These are phyloP conservation scores for Diplodia seriata DNA, from an alignment of 2,329 filamentous ascomycete species.

Conservation along the genomic window DNA sequence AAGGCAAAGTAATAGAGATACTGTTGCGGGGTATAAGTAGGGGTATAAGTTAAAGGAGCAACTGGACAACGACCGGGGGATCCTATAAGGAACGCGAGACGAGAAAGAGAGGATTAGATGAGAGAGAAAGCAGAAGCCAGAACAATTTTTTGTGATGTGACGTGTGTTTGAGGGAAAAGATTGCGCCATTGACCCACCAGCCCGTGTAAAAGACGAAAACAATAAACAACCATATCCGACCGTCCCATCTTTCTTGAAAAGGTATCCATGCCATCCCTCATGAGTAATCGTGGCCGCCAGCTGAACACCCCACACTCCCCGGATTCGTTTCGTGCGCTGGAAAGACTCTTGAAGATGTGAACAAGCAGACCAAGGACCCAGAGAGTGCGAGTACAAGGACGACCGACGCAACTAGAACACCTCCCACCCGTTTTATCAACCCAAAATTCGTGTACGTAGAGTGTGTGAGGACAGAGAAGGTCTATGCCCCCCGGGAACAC, in stretches of 20 bases:
- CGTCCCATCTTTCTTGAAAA: slow-evolving; percentile 20
- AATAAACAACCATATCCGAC: slow-evolving; percentile 16
- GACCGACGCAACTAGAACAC: slow-evolving; percentile 26
- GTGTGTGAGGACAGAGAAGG: slow-evolving; percentile 24
- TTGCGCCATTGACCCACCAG: slow-evolving; percentile 18
- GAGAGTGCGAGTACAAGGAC: slow-evolving; percentile 24
- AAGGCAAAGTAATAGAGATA: slow-evolving; percentile 24
- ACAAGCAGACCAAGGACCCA: slow-evolving; percentile 24
- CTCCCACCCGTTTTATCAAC: slow-evolving; percentile 24
- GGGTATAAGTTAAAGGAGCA: slow-evolving; percentile 25
- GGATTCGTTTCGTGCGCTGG: slow-evolving; percentile 15
- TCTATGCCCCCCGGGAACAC: slow-evolving; percentile 45
- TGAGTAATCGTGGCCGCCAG: slow-evolving; percentile 27
- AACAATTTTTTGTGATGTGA: slow-evolving; percentile 21
- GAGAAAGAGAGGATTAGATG: slow-evolving; percentile 11
- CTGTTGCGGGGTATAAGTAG: slow-evolving; percentile 19
- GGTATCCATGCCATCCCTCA: slow-evolving; percentile 30
- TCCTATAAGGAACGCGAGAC: slow-evolving; percentile 6
- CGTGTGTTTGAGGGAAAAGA: slow-evolving; percentile 8
- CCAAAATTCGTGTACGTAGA: slow-evolving; percentile 28
- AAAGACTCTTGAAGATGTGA: slow-evolving; percentile 19
- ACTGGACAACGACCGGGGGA: slow-evolving; percentile 22
- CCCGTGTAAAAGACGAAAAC: slow-evolving; percentile 11
- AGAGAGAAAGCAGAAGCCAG: slow-evolving; percentile 15
- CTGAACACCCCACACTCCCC: slow-evolving; percentile 23